These are phyloP conservation scores for Aspergillus fructus DNA, from an alignment of 2,329 filamentous ascomycete genomes.

Conservation along the genomic window DNA sequence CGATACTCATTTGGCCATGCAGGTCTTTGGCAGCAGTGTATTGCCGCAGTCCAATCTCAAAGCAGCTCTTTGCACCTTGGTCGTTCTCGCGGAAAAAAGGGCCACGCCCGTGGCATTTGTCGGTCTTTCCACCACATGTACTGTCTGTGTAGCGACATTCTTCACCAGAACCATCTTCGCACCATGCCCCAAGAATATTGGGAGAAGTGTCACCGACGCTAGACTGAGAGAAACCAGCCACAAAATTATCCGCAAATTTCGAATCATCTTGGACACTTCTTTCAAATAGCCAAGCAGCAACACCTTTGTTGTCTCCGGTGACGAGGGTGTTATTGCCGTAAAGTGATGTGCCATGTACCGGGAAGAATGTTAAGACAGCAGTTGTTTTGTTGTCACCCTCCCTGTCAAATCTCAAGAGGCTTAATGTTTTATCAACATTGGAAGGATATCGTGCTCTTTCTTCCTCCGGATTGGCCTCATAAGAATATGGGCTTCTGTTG, in stretches of 20 bases:
- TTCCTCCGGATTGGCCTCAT: slow-evolving; percentile 76
- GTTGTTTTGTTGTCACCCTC: slow-evolving; percentile 73
- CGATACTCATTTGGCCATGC: slow-evolving; percentile 55
- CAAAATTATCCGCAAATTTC: slow-evolving; percentile 65
- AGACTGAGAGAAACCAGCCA: slow-evolving; percentile 89
- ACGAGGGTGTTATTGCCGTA: slow-evolving; percentile 88
- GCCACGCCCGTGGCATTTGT: slow-evolving; percentile 47
- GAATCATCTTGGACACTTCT: slow-evolving; percentile 58
- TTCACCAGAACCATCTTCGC: slow-evolving; percentile 74
- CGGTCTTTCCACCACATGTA: slow-evolving; percentile 62
- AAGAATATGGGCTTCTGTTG: slow-evolving; percentile 85
- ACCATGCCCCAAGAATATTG: slow-evolving; percentile 83
- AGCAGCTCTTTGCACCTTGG: slow-evolving; percentile 49
- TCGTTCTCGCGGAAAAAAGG: slow-evolving; percentile 47
- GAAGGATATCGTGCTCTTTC: slow-evolving; percentile 69
- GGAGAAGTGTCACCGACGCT: slow-evolving; percentile 90
- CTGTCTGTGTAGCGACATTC: slow-evolving; percentile 64
- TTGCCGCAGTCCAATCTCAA: slow-evolving; percentile 49
- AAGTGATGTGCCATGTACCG: slow-evolving; percentile 88
- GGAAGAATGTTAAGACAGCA: slow-evolving; percentile 85
- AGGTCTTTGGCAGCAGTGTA: slow-evolving; percentile 47
- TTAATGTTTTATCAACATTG: slow-evolving; percentile 74
- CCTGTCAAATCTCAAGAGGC: slow-evolving; percentile 74
- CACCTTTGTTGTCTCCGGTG: slow-evolving; percentile 94
- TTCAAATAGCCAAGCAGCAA: slow-evolving; percentile 83